Base-by-base conservation (phyloP, 75 land plant species). In the Azolla pinnata region DNA sequence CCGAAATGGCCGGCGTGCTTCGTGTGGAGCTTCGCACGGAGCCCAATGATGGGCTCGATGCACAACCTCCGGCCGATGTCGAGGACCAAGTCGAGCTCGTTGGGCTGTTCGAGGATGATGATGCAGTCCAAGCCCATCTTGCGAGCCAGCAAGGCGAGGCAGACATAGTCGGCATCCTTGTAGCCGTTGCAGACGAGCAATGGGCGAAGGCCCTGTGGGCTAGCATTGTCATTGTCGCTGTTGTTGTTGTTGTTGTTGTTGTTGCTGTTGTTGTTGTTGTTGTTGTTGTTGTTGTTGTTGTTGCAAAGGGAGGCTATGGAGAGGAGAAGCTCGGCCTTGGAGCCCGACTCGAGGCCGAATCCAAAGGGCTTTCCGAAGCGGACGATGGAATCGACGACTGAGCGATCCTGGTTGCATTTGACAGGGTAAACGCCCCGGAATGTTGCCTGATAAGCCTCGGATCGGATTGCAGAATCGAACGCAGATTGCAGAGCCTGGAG, bases 311-410 rank as follows among this genome's bases (percentile, higher is more conserved):
- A 67, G 54, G 73, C 71, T 79, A 90, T 88, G 8, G 93, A 83
- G 24, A 90, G 67, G 9, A 90, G 78, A 24, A 90, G 83, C 79
- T 90, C 97, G 1, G 97, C 86, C 69, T 90, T 90, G 4, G 97
- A 90, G 16, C 97, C 97, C 3, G 97, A 95, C 56, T 90, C 97
- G n/a, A 90, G 75, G 21, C 97, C 97, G 64, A 90, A 90, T 33
- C 72, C 54, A 50, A 72, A 79, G 1, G 62, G 32, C 7, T 61
- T 56, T 10, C 97, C 97, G 51, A 78, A 79, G 31, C 60, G 68
- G 25, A 90, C 97, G 46, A 90, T 63, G 49, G 84, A 84, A 25
- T 90, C 95, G 12, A 90, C 88, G 26, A 90, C 68, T 31, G 62
- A 80, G 54, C 79, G 74, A 47, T 90, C 95, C 62, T 96, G 97